Evolutionary conservation across 768 basidiomycete genomes (phyloP), one percentile per base, ranked within the genome.

Genomic region (Chalciporus piperatus): DNA sequence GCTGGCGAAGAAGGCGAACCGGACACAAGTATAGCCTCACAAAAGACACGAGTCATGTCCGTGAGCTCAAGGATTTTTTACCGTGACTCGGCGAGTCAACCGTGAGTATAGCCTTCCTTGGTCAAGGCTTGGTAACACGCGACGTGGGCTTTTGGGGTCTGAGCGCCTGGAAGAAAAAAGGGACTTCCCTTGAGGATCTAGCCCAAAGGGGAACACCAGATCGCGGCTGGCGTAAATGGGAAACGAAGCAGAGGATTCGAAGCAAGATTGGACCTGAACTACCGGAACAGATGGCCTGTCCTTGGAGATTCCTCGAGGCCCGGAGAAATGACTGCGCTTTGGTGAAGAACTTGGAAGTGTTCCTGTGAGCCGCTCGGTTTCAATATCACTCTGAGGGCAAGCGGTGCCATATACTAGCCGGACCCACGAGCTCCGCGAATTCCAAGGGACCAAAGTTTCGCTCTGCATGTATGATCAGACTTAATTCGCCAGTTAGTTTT

Each of bases 141-240:
- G 57, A 51, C 35, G 51, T 66, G 61, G 60, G 49, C 48, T 64
- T 58, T 56, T 57, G 53, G 63, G 61, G 55, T 56, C 61, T 57
- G 54, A 55, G 67, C 58, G 58, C 55, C 56, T 54, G 48, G 54
- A 57, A 60, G 54, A 57, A 60, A 69, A 63, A 61, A 57, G 42
- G 58, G 49, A 42, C 50, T 22, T 57, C 48, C 46, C 41, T 40
- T 46, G 51, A 56, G 43, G 47, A 59, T 69, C 74, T 74, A 78
- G 73, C 75, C 76, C 74, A 75, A 72, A 79, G 65, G 64, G 73
- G 76, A 70, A 74, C 68, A 63, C 72, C 69, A 71, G 72, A 76
- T 74, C 76, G 47, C 22, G 32, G 32, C 72, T 64, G 68, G 69
- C 65, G 58, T 70, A 75, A 76, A 72, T 70, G 72, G 70, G 66